Conservation (phyloP, 1,284 basidiomycete genomes). For the Melampsora americana region DNA sequence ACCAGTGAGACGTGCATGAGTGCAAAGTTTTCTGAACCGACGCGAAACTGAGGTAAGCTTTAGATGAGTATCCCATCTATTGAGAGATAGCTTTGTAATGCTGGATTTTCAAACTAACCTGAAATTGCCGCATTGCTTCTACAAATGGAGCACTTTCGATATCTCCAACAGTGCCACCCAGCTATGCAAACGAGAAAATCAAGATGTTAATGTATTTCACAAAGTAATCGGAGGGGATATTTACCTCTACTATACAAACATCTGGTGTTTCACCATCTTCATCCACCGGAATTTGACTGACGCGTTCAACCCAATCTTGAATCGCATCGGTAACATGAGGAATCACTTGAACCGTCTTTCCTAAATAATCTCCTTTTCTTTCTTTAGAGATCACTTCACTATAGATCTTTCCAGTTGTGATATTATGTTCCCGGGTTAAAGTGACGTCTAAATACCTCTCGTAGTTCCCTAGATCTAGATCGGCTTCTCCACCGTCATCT, state of each 20-base stretch:
- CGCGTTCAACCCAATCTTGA: slow-evolving; percentile 97
- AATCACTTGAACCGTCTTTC: slow-evolving; percentile 96
- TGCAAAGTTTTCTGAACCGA: slow-evolving; percentile 94
- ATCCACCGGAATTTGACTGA: slow-evolving; percentile 88
- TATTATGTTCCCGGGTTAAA: slow-evolving; percentile 89
- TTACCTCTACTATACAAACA: slow-evolving; percentile 90
- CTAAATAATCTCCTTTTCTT: slow-evolving; percentile 93
- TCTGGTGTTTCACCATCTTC: slow-evolving; percentile 90
- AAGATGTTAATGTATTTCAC: neutral
- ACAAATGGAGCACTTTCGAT: slow-evolving; percentile 96
- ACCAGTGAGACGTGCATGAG: slow-evolving; percentile 97
- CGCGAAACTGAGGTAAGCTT: slow-evolving; percentile 74
- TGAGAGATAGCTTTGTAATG: too few species aligned
- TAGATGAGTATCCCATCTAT: neutral
- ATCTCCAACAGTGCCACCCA: slow-evolving; percentile 92
- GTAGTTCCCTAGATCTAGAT: slow-evolving; percentile 96
- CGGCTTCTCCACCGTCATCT: slow-evolving; percentile 97
- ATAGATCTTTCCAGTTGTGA: slow-evolving; percentile 98
- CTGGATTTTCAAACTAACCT: slow-evolving; percentile 10
- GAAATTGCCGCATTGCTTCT: slow-evolving; percentile 97
- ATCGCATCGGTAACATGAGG: slow-evolving; percentile 95
- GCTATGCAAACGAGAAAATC: slow-evolving; percentile 57
- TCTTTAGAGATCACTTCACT: slow-evolving; percentile 95
- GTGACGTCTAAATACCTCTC: slow-evolving; percentile 96
- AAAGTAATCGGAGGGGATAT: neutral